Percentiles rank a stretch among this genome's conserved stretches.
These are phyloP conservation scores for Leccinum ponderosum DNA, from an alignment of 1,284 basidiomycete genomes.

Conservation along the genomic window DNA sequence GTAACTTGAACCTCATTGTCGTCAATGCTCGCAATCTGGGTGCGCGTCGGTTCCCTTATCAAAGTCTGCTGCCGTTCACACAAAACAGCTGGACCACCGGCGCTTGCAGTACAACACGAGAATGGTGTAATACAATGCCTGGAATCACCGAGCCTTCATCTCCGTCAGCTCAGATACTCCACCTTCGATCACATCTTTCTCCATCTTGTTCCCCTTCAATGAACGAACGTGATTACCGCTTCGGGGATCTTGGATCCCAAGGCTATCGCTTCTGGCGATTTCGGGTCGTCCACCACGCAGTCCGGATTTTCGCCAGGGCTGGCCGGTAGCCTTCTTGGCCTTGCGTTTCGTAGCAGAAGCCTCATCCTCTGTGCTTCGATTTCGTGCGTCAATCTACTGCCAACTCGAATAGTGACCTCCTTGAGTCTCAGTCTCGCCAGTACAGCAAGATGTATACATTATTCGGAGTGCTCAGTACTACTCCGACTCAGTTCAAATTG, in stretches of 20 bases:
- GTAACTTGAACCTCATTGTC: no score
- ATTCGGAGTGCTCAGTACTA: no score
- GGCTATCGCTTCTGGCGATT: conserved; percentile 61
- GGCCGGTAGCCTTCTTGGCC: not conserved
- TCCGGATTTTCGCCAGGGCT: conserved; percentile 26
- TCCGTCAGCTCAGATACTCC: conserved; percentile 48
- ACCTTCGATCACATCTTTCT: conserved; percentile 66
- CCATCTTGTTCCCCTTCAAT: conserved; percentile 66
- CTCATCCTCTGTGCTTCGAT: conserved; percentile 33
- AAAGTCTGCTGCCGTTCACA: not conserved
- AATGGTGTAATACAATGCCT: not conserved
- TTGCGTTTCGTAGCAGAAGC: not conserved
- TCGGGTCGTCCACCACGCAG: conserved; percentile 42
- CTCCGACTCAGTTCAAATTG: no score
- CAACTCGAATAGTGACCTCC: no score
- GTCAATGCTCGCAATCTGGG: no score
- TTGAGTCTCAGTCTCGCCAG: no score
- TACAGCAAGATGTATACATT: no score
- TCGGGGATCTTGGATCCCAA: conserved; percentile 71
- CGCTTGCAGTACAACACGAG: not conserved
- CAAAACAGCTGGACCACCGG: not conserved
- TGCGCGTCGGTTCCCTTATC: not conserved
- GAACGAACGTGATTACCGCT: conserved; percentile 69
- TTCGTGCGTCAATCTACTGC: no score
- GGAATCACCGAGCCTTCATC: conserved; percentile 8